Evolutionary conservation across 768 basidiomycete genomes (phyloP).

Genomic region (Lactifluus hygrophoroides): DNA sequence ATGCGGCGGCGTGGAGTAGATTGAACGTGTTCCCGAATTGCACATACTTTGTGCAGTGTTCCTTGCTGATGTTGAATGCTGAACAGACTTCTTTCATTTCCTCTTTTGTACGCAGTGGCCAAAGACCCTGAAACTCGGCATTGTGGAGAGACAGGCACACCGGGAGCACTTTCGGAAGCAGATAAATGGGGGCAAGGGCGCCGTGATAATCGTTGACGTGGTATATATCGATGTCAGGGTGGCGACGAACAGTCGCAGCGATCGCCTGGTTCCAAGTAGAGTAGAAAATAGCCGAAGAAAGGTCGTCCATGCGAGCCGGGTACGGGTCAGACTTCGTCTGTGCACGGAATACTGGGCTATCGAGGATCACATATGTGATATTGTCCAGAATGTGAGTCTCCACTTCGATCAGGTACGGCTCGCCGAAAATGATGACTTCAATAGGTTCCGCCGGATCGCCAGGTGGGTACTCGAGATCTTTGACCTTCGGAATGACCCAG

Average conservation of each 20-base stretch:
- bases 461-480: constrained; percentile 86
- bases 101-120: constrained; percentile 93
- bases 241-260: constrained; percentile 80
- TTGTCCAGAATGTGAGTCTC: constrained; percentile 91
- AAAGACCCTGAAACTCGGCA: constrained; percentile 95
- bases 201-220: constrained; percentile 96
- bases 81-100: constrained; percentile 99
- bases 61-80: constrained; percentile 95
- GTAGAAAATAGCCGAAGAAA: constrained; percentile 94
- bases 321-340: constrained; percentile 96
- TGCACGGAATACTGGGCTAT: constrained; percentile 93
- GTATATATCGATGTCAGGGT: constrained; percentile 85
- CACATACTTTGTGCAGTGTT: constrained; percentile 92
- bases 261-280: constrained; percentile 98
- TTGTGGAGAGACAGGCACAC: constrained; percentile 91
- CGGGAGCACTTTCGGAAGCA: constrained; percentile 85
- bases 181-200: constrained; percentile 82
- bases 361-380: constrained; percentile 90
- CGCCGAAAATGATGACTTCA: constrained; percentile 94
- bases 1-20: constrained; percentile 85
- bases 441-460: constrained; percentile 91
- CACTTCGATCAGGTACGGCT: constrained; percentile 91
- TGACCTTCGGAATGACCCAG: constrained; percentile 93
- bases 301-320: constrained; percentile 94
- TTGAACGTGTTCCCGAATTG: constrained; percentile 99